Evolutionary conservation across 169 alveolate species (phyloP), one percentile per base, ranked within the genome.

Genomic region (Perkinsus marinus): DNA sequence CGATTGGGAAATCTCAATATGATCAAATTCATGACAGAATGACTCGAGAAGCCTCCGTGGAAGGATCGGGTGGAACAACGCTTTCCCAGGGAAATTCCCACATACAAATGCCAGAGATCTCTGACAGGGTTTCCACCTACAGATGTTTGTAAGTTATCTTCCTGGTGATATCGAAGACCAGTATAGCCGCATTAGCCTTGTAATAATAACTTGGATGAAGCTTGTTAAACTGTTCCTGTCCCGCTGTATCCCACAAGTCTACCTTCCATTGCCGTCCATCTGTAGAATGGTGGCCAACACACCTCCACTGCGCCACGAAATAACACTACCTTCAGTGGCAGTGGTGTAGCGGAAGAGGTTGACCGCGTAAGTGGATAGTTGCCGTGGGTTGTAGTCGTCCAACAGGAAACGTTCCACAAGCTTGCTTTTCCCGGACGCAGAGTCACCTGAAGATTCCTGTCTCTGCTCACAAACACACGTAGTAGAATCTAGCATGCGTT

Each of bases 161-260:
- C 91, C 98, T 92, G 39, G 97, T 96, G 37, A 97, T 96, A 92
- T 97, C 98, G 92, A 97, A 97, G 46, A 95, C 98, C 91, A 97
- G 96, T 90, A 97, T 95, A 90, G 97, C 95, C 5, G 96, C 97
- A 89, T 97, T 94, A 7, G 98, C 98, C 93, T 96, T 95, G 90
- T 95, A 97, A 92, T 96, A 97, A 89, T 95, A 95, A 30, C 96
- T 93, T 39, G 97, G 96, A 93, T 97, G 98, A 47, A 97, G 89
- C 39, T 94, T 95, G 79, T 94, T 92, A 93, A 97, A 97, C 79
- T 94, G 96, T 93, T 97, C 98, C 93, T 97, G 96, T 57, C 98
- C 98, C 30, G 98, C 98, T 0, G 98, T 97, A 93, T 97, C 98
- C 97, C 98, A 97, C 89, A 97, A 94, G 94, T 97, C 98, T 19